Conservation (phyloP, 805 yeast species). For the Cyberlindnera americana region DNA sequence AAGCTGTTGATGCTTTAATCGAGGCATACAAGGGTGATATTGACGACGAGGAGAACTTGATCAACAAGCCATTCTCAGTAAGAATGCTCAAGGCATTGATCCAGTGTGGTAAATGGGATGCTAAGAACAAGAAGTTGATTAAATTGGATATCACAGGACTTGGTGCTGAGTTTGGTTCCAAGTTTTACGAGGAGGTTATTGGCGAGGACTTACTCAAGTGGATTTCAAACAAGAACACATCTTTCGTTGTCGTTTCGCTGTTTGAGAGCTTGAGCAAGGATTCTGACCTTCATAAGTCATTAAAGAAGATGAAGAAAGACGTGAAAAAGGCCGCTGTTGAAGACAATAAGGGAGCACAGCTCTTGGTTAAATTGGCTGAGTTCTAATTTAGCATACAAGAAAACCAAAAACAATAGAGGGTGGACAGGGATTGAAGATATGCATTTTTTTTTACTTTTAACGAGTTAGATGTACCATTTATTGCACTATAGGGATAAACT, state of each 20-base stretch:
- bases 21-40: slow-evolving; percentile 66
- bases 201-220: slow-evolving; percentile 51
- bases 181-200: slow-evolving; percentile 50
- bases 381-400: slow-evolving; percentile 5
- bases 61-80: slow-evolving; percentile 67
- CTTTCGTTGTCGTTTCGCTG: slow-evolving; percentile 81
- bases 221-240: slow-evolving; percentile 65
- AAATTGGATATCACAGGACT: slow-evolving; percentile 43
- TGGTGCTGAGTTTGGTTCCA: slow-evolving; percentile 59
- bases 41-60: slow-evolving; percentile 59
- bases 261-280: slow-evolving; percentile 58
- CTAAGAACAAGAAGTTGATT: slow-evolving; percentile 50
- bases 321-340: slow-evolving; percentile 40
- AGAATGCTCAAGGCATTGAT: slow-evolving; percentile 73
- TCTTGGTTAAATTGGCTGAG: slow-evolving; percentile 38
- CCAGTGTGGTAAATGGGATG: slow-evolving; percentile 83
- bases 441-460: too few species aligned
- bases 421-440: too few species aligned
- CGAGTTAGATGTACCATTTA: too few species aligned
- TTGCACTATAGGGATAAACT: too few species aligned
- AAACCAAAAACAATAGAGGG: too few species aligned
- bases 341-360: slow-evolving; percentile 62
- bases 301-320: slow-evolving; percentile 48
- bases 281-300: slow-evolving; percentile 46
- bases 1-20: slow-evolving; percentile 53